Percentiles rank a stretch among this genome's conserved stretches.
These are phyloP conservation scores for Colletotrichum noveboracense DNA, from an alignment of 2,329 filamentous ascomycete genomes.

Conservation along the genomic window DNA sequence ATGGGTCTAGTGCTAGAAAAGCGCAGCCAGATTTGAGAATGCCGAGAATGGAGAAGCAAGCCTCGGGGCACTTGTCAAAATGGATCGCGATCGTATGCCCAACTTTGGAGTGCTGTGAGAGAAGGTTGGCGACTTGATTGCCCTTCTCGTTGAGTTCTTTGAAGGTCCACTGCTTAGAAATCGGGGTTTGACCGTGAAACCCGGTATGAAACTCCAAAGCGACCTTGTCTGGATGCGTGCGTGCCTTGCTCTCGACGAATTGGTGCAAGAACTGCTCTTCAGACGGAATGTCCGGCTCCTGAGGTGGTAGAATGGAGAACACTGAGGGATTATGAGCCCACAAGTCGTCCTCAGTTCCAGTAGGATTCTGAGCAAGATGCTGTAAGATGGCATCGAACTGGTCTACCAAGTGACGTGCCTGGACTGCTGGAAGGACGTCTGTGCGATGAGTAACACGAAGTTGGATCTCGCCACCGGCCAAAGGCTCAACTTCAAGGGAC, in stretches of 20 bases:
- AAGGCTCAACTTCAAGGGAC: constrained; percentile 79
- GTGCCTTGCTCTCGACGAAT: constrained; percentile 73
- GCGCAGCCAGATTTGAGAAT: constrained; percentile 83
- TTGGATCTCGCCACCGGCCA: constrained; percentile 48
- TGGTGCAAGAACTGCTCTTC: constrained; percentile 72
- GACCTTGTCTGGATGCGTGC: constrained; percentile 57
- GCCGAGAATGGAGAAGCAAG: constrained; percentile 81
- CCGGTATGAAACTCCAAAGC: constrained; percentile 79
- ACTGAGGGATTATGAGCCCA: constrained; percentile 39
- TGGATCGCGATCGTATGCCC: constrained; percentile 75
- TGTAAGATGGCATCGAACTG: constrained; percentile 76
- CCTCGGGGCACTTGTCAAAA: constrained; percentile 86
- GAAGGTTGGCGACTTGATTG: constrained; percentile 73
- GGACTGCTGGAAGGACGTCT: constrained; percentile 69
- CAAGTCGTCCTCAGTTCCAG: constrained; percentile 44
- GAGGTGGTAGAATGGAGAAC: constrained; percentile 71
- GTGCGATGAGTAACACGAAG: constrained; percentile 71
- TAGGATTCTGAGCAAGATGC: constrained; percentile 58
- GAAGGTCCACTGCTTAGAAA: constrained; percentile 73
- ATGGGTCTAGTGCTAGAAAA: constrained; percentile 81
- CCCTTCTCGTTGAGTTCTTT: constrained; percentile 71
- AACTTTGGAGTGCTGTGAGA: constrained; percentile 54
- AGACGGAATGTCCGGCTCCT: constrained; percentile 60
- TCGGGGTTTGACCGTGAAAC: constrained; percentile 50
- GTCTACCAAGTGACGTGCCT: constrained; percentile 68